Evolutionary conservation across 2,329 filamentous ascomycete genomes (phyloP).

Genomic region (Monosporascus cannonballus): DNA sequence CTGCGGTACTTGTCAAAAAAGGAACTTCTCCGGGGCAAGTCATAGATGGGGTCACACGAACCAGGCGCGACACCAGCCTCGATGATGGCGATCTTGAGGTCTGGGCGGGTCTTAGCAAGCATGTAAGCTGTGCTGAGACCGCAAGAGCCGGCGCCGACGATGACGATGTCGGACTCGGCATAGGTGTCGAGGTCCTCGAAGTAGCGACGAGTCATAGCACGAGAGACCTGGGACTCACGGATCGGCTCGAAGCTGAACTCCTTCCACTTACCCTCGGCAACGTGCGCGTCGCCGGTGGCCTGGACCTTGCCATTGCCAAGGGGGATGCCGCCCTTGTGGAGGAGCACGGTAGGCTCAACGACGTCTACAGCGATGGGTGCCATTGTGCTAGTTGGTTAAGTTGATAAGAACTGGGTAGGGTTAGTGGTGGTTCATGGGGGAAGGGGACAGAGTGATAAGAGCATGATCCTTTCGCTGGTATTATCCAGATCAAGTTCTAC

Average conservation of each 20-base stretch:
- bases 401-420: slow-evolving; percentile 23
- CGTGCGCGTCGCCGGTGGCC: slow-evolving; percentile 49
- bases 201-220: slow-evolving; percentile 91
- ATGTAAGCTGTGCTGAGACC: slow-evolving; percentile 81
- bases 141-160: slow-evolving; percentile 84
- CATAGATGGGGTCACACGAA: slow-evolving; percentile 28
- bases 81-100: slow-evolving; percentile 86
- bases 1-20: slow-evolving; percentile 30
- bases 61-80: slow-evolving; percentile 77
- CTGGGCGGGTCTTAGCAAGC: slow-evolving; percentile 75
- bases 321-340: slow-evolving; percentile 39
- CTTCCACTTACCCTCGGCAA: slow-evolving; percentile 74
- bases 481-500: slow-evolving; percentile 96
- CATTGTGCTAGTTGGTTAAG: slow-evolving; percentile 48
- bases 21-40: background rate
- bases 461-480: slow-evolving; percentile 99
- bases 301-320: slow-evolving; percentile 28
- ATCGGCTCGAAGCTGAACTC: slow-evolving; percentile 78
- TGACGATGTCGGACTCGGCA: slow-evolving; percentile 90
- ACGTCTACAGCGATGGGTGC: slow-evolving; percentile 66
- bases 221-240: slow-evolving; percentile 85
- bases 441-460: slow-evolving; percentile 41
- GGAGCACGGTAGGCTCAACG: slow-evolving; percentile 44
- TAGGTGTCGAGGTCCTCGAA: slow-evolving; percentile 84
- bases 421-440: slow-evolving; percentile 31